Conservation (phyloP, 1,139 yeast species). For the Scheffersomyces parashehatae region DNA sequence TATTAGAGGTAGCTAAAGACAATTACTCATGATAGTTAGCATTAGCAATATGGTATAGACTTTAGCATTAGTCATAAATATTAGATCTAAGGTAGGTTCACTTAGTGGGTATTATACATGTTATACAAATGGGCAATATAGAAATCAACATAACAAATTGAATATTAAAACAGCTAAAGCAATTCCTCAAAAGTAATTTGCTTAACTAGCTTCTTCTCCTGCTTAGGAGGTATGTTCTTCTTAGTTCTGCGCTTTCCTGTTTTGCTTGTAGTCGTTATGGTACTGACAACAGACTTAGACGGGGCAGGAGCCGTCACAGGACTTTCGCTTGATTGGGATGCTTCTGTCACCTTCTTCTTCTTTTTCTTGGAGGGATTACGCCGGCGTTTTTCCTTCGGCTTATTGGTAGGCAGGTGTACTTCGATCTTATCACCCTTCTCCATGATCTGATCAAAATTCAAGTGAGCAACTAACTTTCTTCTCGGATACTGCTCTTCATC, state of each 20-base stretch:
- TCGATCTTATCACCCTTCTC: conserved; percentile 16
- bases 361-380: not conserved
- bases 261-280: not conserved
- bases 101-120: too few relatives aligned
- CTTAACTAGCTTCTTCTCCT: conserved; percentile 17
- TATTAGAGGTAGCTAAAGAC: too few relatives aligned
- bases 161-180: conserved; percentile 3
- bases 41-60: too few relatives aligned
- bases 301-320: not conserved
- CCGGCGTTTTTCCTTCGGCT: not conserved
- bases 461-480: conserved; percentile 25
- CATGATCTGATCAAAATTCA: conserved; percentile 26
- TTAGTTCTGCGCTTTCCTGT: conserved; percentile 1
- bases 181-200: conserved; percentile 19
- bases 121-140: too few relatives aligned
- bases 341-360: conserved; percentile 1
- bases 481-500: conserved; percentile 22
- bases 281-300: not conserved
- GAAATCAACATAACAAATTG: too few relatives aligned
- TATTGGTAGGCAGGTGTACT: not conserved
- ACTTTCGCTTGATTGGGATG: not conserved
- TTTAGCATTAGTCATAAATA: too few relatives aligned
- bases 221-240: not conserved
- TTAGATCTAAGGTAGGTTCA: too few relatives aligned
- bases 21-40: too few relatives aligned